Evolutionary conservation across 1,284 basidiomycete species (phyloP).

Genomic region (Meira nashicola): DNA sequence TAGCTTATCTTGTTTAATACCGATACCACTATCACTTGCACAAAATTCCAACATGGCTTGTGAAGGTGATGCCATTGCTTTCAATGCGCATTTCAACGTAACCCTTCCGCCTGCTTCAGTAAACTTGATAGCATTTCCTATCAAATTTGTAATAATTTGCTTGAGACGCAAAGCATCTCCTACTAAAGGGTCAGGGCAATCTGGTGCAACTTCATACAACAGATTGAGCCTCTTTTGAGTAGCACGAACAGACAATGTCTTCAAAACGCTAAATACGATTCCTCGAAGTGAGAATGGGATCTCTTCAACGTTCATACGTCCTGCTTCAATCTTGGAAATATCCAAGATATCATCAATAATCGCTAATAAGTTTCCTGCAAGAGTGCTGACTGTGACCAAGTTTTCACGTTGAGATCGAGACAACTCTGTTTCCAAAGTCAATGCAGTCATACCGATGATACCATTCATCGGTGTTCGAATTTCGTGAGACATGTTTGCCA

Average conservation of each 20-base stretch:
- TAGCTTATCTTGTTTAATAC: conserved; percentile 97
- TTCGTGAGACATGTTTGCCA: conserved; percentile 54
- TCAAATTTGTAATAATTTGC: conserved; percentile 51
- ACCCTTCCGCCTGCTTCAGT: conserved; percentile 83
- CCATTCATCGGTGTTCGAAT: conserved; percentile 57
- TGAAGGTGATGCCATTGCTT: conserved; percentile 64
- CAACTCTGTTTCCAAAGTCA: conserved; percentile 88
- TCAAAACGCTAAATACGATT: conserved; percentile 94
- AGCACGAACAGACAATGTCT: conserved; percentile 94
- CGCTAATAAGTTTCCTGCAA: conserved; percentile 85
- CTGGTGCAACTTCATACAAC: conserved; percentile 91
- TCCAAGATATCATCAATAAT: conserved; percentile 66
- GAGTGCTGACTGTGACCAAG: conserved; percentile 86
- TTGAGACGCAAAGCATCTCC: conserved; percentile 80
- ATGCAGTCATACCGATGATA: conserved; percentile 98
- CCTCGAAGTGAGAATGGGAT: conserved; percentile 96
- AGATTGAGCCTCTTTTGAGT: conserved; percentile 96
- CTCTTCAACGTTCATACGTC: conserved; percentile 98
- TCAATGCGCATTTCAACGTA: conserved; percentile 75
- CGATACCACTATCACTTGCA: conserved; percentile 95
- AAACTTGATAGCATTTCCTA: conserved; percentile 60
- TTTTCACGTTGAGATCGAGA: conserved; percentile 88
- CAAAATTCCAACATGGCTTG: conserved; percentile 89
- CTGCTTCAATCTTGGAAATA: conserved; percentile 66
- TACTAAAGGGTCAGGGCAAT: conserved; percentile 93